These are phyloP conservation scores for Boletus rubescentipes DNA, from an alignment of 768 basidiomycete species.

Conservation along the genomic window DNA sequence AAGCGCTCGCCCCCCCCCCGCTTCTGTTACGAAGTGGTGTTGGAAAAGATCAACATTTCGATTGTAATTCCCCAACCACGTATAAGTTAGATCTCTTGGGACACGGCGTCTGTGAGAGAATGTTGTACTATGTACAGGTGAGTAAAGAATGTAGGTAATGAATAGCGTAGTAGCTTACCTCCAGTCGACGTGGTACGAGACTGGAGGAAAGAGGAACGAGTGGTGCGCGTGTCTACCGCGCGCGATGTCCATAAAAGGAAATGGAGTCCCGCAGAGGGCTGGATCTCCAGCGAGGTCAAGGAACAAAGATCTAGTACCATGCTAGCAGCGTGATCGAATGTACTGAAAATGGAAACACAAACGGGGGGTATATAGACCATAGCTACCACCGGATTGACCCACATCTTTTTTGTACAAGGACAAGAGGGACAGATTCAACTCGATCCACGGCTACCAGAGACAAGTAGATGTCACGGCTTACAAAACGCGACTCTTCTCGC, in stretches of 20 bases:
- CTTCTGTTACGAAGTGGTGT: neutral
- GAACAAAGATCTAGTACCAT: neutral
- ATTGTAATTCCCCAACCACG: neutral
- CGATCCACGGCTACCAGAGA: neutral
- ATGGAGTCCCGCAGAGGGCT: too few relatives aligned
- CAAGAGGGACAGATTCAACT: too few relatives aligned
- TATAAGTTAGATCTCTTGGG: neutral
- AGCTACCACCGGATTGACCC: neutral
- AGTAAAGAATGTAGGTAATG: too few relatives aligned
- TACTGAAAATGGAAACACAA: neutral
- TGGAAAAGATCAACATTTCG: neutral
- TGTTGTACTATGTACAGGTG: too few relatives aligned
- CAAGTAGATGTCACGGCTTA: neutral
- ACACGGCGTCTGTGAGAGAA: too few relatives aligned
- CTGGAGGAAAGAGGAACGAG: too few relatives aligned
- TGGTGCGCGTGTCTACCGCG: too few relatives aligned
- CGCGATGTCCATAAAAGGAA: too few relatives aligned
- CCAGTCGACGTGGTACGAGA: too few relatives aligned
- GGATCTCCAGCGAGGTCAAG: too few relatives aligned
- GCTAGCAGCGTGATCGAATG: neutral
- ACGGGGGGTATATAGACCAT: neutral
- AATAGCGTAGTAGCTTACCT: too few relatives aligned
- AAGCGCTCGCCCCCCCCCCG: neutral
- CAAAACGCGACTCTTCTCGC: neutral
- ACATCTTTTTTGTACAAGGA: neutral